Conservation (phyloP, 1,284 basidiomycete genomes). For the Takashimella koratensis region DNA sequence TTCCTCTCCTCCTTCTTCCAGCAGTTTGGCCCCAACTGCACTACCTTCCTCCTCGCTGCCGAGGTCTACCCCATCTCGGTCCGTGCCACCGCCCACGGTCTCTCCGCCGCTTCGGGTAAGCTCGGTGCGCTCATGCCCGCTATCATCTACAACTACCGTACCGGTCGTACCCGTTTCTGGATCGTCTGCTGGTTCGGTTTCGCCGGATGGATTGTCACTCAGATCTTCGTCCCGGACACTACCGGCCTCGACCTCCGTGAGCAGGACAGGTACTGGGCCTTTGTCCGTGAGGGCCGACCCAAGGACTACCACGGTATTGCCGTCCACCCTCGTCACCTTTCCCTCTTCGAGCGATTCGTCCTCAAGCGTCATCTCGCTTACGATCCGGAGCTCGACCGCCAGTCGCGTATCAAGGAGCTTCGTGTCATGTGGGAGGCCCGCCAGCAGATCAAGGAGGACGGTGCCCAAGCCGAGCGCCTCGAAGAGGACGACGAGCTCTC, state of each 20-base stretch:
- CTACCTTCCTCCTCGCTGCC: constrained; percentile 50
- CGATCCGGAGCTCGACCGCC: constrained; percentile 53
- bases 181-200: constrained; percentile 57
- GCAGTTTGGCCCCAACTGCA: constrained; percentile 55
- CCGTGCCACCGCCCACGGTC: constrained; percentile 52
- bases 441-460: constrained; percentile 24
- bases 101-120: constrained; percentile 53
- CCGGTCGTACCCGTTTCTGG: constrained; percentile 52
- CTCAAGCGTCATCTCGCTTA: constrained; percentile 54
- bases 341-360: constrained; percentile 51
- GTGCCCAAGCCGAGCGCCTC: constrained; percentile 14
- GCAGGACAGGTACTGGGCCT: constrained; percentile 57
- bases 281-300: constrained; percentile 52
- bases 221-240: constrained; percentile 53
- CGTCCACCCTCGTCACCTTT: constrained; percentile 55
- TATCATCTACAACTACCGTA: constrained; percentile 48
- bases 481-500: constrained; percentile 30
- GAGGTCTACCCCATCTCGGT: constrained; percentile 55
- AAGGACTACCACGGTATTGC: constrained; percentile 57
- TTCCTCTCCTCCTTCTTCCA: constrained; percentile 55
- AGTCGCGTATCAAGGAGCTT: constrained; percentile 54
- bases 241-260: constrained; percentile 57
- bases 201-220: constrained; percentile 51
- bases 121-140: constrained; percentile 52
- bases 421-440: constrained; percentile 48